Base-by-base conservation (phyloP, 164 flowering plant genomes). In the Euptelea pleiosperma region DNA sequence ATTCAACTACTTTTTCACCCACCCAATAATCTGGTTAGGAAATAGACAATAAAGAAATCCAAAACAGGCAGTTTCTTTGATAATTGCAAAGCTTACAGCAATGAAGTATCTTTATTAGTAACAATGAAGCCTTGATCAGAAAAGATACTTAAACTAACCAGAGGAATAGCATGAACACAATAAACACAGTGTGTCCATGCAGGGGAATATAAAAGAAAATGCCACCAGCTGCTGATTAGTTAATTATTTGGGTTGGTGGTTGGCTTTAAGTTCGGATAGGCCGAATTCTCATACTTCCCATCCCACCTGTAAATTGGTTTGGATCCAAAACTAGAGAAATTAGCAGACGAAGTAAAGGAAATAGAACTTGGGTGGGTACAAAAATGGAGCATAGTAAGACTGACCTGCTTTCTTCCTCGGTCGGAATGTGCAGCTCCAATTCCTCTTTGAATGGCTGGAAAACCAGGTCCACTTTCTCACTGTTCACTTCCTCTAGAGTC, bases 391-490 rank as follows among this genome's bases (percentile, higher is more conserved):
- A 39, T n/a, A 6, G 30, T 6, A 22, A 19, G 6, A 58, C 68
- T 40, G 29, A 89, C 96, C 96, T 82, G 81, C 57, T 66, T 50
- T 74, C 83, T 60, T 79, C 85, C 31, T 63, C 68, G 7, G 69
- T 76, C 14, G 96, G 89, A 67, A 89, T 70, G 14, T 76, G 84
- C 61, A 89, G 89, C 66, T 89, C 96, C 42, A 83, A 50, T 33
- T 82, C 78, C 41, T 82, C 81, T 33, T 70, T 35, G 46, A 78
- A 89, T 51, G 86, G 82, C 73, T 77, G 67, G 60, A 89, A 84
- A 8, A 83, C 81, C 46, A 70, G 46, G 60, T 84, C 79, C 42
- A 89, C 9, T 58, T 80, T 78, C 64, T 78, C 78, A 56, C 65
- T 68, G 15, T 66, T 67, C 41, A 86, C 84, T 68, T 77, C 45